Evolutionary conservation across 2,329 filamentous ascomycete species (phyloP).

Genomic region (Venturia pyrina): DNA sequence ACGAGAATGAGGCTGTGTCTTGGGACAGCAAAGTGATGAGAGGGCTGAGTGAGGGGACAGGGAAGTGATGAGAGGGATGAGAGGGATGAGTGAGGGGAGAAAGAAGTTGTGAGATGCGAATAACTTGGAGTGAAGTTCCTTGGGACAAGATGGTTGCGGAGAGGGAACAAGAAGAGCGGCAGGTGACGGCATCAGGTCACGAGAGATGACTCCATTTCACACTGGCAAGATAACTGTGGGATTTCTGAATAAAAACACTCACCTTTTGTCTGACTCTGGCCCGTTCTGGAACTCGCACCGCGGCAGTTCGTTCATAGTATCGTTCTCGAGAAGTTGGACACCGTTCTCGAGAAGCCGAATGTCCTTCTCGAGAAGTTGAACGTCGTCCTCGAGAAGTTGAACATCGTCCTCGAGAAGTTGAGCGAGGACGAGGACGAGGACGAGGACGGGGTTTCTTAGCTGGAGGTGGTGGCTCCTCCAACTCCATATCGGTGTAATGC

Average conservation of each 20-base stretch:
- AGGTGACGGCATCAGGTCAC: not conserved
- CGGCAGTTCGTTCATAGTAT: not conserved
- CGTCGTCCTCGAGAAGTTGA: not conserved
- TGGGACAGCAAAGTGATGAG: not conserved
- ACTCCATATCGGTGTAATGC: not conserved
- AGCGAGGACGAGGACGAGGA: not conserved
- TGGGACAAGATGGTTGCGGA: not conserved
- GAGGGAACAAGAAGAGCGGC: not conserved
- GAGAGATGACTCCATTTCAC: not conserved
- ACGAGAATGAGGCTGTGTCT: not conserved
- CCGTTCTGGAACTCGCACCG: not conserved
- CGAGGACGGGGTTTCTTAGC: not conserved
- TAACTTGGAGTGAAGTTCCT: not conserved
- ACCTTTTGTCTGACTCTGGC: not conserved
- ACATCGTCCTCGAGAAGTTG: not conserved
- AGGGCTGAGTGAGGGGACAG: not conserved
- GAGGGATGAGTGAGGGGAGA: not conserved
- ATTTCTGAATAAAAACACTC: not conserved
- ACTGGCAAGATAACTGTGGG: not conserved
- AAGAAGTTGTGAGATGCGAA: not conserved
- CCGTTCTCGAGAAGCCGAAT: not conserved
- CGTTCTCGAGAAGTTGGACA: not conserved
- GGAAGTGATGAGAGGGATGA: not conserved
- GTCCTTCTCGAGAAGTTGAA: not conserved
- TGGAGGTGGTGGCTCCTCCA: not conserved